phyloP scores from a whole-genome alignment of 176 grass and related monocot genomes.

The Saccharum officinarum region DNA sequence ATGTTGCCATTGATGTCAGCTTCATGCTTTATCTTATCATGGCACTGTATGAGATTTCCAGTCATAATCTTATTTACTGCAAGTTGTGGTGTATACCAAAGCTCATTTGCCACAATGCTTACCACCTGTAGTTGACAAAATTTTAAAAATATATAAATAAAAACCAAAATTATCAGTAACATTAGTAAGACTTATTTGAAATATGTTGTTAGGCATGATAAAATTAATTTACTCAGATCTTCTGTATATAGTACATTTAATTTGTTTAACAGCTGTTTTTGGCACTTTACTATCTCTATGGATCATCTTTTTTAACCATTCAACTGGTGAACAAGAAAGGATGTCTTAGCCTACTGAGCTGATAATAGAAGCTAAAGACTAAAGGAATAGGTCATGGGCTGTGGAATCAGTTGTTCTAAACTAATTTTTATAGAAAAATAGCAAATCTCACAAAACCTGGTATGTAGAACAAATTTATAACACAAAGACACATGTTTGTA shows the following conservation, averaged over 20 bases:
- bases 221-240: not conserved
- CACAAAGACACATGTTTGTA: not conserved
- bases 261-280: not conserved
- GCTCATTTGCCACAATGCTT: not conserved
- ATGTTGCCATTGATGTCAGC: not conserved
- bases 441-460: not conserved
- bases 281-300: not conserved
- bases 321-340: not conserved
- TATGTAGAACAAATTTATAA: not conserved
- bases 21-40: not conserved
- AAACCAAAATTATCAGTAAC: not conserved
- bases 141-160: not conserved
- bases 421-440: not conserved
- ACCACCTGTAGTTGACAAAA: not conserved
- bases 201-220: no score
- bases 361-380: not conserved
- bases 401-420: not conserved
- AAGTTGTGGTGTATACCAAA: not conserved
- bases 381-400: not conserved
- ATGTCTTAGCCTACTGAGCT: not conserved
- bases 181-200: no score
- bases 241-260: not conserved
- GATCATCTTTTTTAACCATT: not conserved
- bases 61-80: slow-evolving; percentile 1
- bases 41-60: not conserved